Percentiles rank a stretch among this genome's conserved stretches.
These are phyloP conservation scores for Stephania japonica DNA, from an alignment of 164 flowering plant species.

Conservation along the genomic window DNA sequence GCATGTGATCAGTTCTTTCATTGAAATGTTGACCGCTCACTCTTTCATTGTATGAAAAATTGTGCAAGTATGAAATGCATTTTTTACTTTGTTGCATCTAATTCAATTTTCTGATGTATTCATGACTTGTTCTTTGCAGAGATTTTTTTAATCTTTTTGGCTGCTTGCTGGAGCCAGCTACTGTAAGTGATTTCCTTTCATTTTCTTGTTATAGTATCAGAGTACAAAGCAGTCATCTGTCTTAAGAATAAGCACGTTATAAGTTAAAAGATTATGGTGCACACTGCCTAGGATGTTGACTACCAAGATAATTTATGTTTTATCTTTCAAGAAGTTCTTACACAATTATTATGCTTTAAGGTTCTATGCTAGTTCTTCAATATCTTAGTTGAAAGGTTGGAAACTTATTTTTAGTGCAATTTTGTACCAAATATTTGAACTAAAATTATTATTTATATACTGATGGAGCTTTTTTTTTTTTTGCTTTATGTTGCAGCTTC, in stretches of 20 bases:
- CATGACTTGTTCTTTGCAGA: constrained; percentile 29
- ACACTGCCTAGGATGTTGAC: not conserved
- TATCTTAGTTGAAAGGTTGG: not conserved
- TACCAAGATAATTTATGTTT: not conserved
- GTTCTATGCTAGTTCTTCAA: not conserved
- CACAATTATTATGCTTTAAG: not conserved
- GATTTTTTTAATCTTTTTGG: constrained; percentile 72
- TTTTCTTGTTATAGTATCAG: not conserved
- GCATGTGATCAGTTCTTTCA: not conserved
- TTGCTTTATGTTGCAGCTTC: constrained; percentile 53
- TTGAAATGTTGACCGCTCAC: not conserved
- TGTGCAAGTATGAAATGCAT: not conserved
- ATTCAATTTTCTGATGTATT: not conserved
- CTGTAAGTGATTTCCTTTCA: constrained; percentile 44
- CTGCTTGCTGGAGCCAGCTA: constrained; percentile 69
- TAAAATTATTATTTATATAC: not conserved
- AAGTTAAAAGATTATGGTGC: not conserved
- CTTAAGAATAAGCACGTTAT: not conserved
- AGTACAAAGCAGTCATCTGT: not conserved
- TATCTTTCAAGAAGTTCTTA: not conserved
- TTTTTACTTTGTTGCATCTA: not conserved
- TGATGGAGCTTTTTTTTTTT: constrained; percentile 7
- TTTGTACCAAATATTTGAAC: not conserved
- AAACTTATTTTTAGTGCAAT: too few relatives aligned
- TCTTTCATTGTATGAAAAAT: not conserved